Percentiles rank a stretch among this genome's conserved stretches.
Conservation (phyloP, 495 filamentous ascomycete species). For the Endocarpon pusillum region DNA sequence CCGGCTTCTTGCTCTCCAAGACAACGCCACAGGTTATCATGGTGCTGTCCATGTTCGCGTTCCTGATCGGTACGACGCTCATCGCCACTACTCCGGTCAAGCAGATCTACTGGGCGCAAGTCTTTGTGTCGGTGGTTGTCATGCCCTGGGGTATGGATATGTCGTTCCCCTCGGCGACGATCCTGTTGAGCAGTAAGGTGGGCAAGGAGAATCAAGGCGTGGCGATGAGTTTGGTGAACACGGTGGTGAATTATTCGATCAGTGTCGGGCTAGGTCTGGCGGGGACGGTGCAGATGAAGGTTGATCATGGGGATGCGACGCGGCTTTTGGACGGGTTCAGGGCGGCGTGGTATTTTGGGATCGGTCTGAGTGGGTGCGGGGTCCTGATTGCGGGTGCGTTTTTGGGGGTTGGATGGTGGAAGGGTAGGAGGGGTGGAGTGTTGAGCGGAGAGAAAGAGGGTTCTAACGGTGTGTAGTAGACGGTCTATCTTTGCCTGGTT, state of each 20-base stretch:
- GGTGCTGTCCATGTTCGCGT: conserved; percentile 27
- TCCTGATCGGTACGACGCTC: conserved; percentile 22
- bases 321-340: conserved; percentile 19
- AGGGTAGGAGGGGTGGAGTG: no score
- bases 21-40: conserved; percentile 23
- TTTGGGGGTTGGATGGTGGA: no score
- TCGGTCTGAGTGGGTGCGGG: conserved; percentile 19
- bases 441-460: no score
- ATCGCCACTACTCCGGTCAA: conserved; percentile 19
- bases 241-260: conserved; percentile 50
- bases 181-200: conserved; percentile 22
- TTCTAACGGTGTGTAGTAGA: no score
- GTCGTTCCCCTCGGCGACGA: conserved; percentile 17
- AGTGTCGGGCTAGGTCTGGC: conserved; percentile 49
- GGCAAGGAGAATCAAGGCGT: conserved; percentile 24
- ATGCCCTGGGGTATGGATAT: conserved; percentile 40
- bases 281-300: conserved; percentile 40
- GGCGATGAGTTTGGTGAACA: conserved; percentile 44
- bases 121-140: conserved; percentile 28
- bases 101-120: conserved; percentile 28
- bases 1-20: conserved; percentile 23
- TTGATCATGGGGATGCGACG: conserved; percentile 26
- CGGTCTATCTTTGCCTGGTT: no score
- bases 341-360: conserved; percentile 20
- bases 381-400: no score